These are phyloP conservation scores for Arthroderma sp. DNA, from an alignment of 2,329 filamentous ascomycete species.

Conservation along the genomic window DNA sequence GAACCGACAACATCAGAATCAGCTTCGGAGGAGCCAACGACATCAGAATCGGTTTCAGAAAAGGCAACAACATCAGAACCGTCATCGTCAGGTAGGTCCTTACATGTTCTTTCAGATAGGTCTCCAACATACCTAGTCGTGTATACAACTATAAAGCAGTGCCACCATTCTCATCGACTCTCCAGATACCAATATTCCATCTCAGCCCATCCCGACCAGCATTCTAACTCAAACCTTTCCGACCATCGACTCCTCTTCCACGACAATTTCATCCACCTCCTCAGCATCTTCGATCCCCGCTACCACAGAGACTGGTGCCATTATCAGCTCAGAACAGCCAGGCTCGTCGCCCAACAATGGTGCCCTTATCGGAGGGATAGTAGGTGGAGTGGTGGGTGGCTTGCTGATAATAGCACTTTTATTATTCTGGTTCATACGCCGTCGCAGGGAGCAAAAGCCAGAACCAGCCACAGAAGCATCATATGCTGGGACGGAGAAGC, in stretches of 20 bases:
- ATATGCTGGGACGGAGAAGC: too few species aligned
- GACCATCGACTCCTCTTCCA: not conserved
- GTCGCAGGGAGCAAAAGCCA: constrained; percentile 1
- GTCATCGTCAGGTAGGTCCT: too few species aligned
- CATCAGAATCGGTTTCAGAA: not conserved
- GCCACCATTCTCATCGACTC: too few species aligned
- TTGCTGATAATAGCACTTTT: constrained; percentile 1
- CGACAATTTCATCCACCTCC: not conserved
- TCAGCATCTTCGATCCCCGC: not conserved
- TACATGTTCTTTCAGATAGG: too few species aligned
- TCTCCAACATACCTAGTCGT: too few species aligned
- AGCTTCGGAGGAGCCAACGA: not conserved
- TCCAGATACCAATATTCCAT: too few species aligned
- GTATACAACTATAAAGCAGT: too few species aligned
- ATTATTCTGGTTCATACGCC: constrained; percentile 1
- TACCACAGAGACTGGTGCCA: not conserved
- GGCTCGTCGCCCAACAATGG: not conserved
- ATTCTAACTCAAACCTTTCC: not conserved
- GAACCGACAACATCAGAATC: not conserved
- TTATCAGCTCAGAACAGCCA: not conserved
- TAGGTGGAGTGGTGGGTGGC: not conserved
- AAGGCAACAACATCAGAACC: not conserved
- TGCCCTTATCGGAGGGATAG: constrained; percentile 2
- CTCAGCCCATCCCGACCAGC: not conserved
- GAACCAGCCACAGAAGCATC: too few species aligned